Evolutionary conservation across 768 basidiomycete genomes (phyloP).

Genomic region (Tephrocybe sp.): DNA sequence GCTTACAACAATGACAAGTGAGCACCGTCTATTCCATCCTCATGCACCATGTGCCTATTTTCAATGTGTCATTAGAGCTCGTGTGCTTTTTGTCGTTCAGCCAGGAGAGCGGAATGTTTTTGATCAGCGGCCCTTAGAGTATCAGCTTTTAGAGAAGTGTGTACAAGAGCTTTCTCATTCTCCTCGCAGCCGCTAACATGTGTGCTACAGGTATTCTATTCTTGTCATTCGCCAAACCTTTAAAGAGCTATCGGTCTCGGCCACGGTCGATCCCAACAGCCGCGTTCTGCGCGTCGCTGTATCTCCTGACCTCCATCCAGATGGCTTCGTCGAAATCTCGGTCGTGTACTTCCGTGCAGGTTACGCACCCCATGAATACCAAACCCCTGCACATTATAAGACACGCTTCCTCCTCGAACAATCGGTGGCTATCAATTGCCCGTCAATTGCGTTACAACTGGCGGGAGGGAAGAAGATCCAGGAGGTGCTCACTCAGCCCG

Average conservation of each 20-base stretch:
- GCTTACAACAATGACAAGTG: constrained; percentile 64
- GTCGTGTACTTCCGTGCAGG: constrained; percentile 90
- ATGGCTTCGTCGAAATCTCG: constrained; percentile 63
- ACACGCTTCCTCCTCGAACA: constrained; percentile 79
- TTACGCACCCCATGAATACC: constrained; percentile 83
- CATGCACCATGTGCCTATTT: not conserved
- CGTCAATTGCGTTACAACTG: constrained; percentile 86
- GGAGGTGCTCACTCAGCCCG: constrained; percentile 74
- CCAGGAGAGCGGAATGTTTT: constrained; percentile 89
- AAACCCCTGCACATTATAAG: constrained; percentile 57
- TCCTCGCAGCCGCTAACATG: constrained; percentile 1
- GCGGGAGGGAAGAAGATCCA: constrained; percentile 97
- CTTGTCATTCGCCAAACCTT: constrained; percentile 76
- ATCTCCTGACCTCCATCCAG: constrained; percentile 29
- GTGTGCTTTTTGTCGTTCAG: constrained; percentile 87
- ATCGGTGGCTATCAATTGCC: constrained; percentile 89
- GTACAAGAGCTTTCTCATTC: constrained; percentile 16
- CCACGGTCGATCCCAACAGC: constrained; percentile 47
- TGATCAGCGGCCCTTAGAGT: constrained; percentile 89
- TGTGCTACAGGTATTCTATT: constrained; percentile 60
- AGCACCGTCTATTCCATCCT: constrained; percentile 2
- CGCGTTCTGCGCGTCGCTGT: constrained; percentile 42
- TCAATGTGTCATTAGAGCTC: constrained; percentile 29
- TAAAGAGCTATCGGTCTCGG: constrained; percentile 58
- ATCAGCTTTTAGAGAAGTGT: constrained; percentile 77